These are phyloP conservation scores for Aspergillus texensis DNA, from an alignment of 2,329 filamentous ascomycete genomes.

Conservation along the genomic window DNA sequence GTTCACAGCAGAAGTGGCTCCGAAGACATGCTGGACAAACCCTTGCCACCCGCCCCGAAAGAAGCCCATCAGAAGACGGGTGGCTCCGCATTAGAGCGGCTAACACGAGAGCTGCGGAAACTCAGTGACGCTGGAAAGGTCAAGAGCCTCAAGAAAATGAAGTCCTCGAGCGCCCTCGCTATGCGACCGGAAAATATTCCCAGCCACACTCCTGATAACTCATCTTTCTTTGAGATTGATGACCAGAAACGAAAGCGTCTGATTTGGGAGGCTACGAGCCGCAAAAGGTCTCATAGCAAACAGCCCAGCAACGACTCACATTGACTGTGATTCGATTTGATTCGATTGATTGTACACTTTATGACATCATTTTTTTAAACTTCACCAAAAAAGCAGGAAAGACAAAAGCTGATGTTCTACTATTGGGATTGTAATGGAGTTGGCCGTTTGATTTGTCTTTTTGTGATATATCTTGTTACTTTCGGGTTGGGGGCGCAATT, in stretches of 20 bases:
- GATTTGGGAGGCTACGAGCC: conserved; percentile 50
- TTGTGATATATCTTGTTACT: neutral
- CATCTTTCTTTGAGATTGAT: conserved; percentile 52
- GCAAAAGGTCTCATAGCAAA: conserved; percentile 34
- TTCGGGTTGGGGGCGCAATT: conserved; percentile 1
- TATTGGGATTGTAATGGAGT: conserved; percentile 10
- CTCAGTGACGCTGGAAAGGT: conserved; percentile 31
- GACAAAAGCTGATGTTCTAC: conserved; percentile 11
- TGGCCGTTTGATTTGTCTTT: conserved; percentile 9
- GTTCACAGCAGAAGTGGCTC: conserved; percentile 39
- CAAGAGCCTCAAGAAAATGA: conserved; percentile 49
- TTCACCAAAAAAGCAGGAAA: conserved; percentile 9
- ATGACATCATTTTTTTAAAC: neutral
- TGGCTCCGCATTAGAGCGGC: conserved; percentile 60
- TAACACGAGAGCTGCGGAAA: conserved; percentile 61
- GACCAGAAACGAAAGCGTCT: conserved; percentile 52
- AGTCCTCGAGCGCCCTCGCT: conserved; percentile 56
- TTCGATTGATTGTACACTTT: conserved; percentile 9
- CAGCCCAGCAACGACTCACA: conserved; percentile 23
- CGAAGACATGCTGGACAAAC: conserved; percentile 42
- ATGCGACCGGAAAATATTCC: conserved; percentile 39
- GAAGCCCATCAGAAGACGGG: conserved; percentile 30
- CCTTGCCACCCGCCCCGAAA: conserved; percentile 42
- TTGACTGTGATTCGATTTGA: conserved; percentile 10
- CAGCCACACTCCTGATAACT: conserved; percentile 36